A percentile compares a stretch with the other conserved stretches of the same genome.
These are phyloP conservation scores for Harringtonia aguacate DNA, from an alignment of 2,329 filamentous ascomycete genomes.

Conservation along the genomic window DNA sequence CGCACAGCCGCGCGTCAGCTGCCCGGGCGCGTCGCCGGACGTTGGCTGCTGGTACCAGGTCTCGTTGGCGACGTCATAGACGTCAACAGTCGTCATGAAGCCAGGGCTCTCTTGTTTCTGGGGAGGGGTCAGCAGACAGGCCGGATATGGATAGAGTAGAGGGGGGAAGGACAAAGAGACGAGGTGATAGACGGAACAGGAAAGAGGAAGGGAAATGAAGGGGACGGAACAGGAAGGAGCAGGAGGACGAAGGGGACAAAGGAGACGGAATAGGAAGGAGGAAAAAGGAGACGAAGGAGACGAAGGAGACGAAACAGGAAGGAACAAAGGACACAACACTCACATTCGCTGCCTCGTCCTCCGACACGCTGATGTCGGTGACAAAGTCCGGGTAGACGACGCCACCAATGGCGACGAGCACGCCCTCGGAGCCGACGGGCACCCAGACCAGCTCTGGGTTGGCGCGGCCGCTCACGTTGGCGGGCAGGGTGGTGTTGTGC, in stretches of 20 bases:
- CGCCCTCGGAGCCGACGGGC: slow-evolving; percentile 64
- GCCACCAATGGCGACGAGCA: slow-evolving; percentile 68
- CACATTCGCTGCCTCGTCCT: slow-evolving; percentile 28
- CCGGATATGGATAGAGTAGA: neutral
- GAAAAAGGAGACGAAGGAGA: too few species aligned
- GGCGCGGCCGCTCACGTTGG: slow-evolving; percentile 40
- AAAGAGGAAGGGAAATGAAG: too few species aligned
- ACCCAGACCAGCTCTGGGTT: slow-evolving; percentile 62
- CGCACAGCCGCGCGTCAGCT: slow-evolving; percentile 58
- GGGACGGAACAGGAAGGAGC: too few species aligned
- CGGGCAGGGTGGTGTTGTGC: slow-evolving; percentile 44
- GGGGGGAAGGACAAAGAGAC: neutral
- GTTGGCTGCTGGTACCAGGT: slow-evolving; percentile 68
- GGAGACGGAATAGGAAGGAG: too few species aligned
- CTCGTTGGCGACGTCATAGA: slow-evolving; percentile 64
- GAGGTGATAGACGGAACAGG: neutral
- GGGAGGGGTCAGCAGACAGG: slow-evolving; percentile 13
- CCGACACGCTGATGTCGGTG: slow-evolving; percentile 15
- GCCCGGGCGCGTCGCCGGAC: slow-evolving; percentile 45
- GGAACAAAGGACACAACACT: slow-evolving; percentile 15
- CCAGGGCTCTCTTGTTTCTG: slow-evolving; percentile 54
- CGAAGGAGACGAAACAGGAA: too few species aligned
- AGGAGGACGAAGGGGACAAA: too few species aligned
- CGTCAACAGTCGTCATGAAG: slow-evolving; percentile 63
- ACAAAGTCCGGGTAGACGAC: slow-evolving; percentile 50